Base-by-base conservation (phyloP, 257 asterid genomes). In the Fraxinus anomala region DNA sequence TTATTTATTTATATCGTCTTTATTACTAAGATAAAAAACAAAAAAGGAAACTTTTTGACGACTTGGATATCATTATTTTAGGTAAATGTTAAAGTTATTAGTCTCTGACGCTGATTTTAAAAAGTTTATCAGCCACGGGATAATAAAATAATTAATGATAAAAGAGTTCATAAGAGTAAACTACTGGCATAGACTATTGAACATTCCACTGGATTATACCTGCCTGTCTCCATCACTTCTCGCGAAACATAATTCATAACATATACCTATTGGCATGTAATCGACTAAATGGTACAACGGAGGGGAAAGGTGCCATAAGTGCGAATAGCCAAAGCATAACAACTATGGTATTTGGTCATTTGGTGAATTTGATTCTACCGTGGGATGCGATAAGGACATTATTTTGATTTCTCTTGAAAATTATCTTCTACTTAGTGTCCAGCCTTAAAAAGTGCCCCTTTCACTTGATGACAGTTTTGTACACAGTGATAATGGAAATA, bases 271-370 rank as follows among this genome's bases (percentile, higher is more conserved):
- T 40, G 81, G 83, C 3, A 73, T 82, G 13, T 42, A 83, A 5
- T 75, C 86, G 34, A 83, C 85, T 1, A 88, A 86, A 34, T 83
- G 88, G 88, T 81, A 76, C 66, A 80, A 24, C 56, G 83, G 72
- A 0, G 77, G 82, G 23, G 66, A 56, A 26, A 77, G 87, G 61
- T 86, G 89, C 71, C 0, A 75, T 86, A 44, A 74, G 59, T 12
- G 83, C 44, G 16, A 80, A 87, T 7, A 80, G 84, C 0, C 78
- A 76, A 33, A 74, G 77, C 2, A 77, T 75, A 42, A 63, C 28
- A 1, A 88, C 84, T 16, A 82, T 68, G 68, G 90, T 75, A 13
- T 80, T 80, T 44, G 83, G 70, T 11, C 70, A 13, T 80, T 80
- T 44, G 83, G 70, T 17, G 77, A 75, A 61, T 80, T 86, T 72